Evolutionary conservation across 176 grass and related monocot genomes (phyloP).

Genomic region (Hordeum marinum): DNA sequence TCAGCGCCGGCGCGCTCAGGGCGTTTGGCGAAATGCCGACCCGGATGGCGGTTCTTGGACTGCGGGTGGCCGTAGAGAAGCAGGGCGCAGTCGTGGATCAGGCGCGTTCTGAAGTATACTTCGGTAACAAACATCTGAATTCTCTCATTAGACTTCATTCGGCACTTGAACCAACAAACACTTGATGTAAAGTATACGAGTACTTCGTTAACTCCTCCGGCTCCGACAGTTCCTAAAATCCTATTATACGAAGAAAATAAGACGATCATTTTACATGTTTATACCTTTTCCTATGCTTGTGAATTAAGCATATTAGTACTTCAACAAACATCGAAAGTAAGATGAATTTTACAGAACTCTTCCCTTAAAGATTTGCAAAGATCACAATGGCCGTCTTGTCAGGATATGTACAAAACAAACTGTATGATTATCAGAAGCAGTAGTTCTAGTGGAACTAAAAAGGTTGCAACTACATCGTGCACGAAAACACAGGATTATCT

Average conservation of each 20-base stretch:
- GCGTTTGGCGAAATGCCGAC: slow-evolving; percentile 21
- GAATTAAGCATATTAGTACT: neutral
- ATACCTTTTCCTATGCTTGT: neutral
- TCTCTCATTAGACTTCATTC: no score
- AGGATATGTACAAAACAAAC: neutral
- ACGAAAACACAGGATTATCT: neutral
- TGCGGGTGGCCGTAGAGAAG: neutral
- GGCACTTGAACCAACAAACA: no score
- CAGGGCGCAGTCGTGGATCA: no score
- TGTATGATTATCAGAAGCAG: neutral
- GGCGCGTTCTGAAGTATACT: no score
- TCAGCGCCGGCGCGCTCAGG: neutral
- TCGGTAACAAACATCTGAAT: no score
- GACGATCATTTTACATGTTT: neutral
- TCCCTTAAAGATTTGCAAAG: neutral
- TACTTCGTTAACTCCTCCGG: no score
- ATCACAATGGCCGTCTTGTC: neutral
- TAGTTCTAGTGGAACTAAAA: neutral
- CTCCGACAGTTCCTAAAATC: no score
- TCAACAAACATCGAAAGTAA: neutral
- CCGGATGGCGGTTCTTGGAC: neutral
- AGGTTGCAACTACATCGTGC: neutral
- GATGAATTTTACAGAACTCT: neutral
- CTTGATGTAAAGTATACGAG: no score
- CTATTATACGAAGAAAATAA: neutral